A percentile compares a stretch with the other conserved stretches of the same genome.
phyloP scores from a whole-genome alignment of 2,329 filamentous ascomycete species.

The Drechslerella coelobrocha region DNA sequence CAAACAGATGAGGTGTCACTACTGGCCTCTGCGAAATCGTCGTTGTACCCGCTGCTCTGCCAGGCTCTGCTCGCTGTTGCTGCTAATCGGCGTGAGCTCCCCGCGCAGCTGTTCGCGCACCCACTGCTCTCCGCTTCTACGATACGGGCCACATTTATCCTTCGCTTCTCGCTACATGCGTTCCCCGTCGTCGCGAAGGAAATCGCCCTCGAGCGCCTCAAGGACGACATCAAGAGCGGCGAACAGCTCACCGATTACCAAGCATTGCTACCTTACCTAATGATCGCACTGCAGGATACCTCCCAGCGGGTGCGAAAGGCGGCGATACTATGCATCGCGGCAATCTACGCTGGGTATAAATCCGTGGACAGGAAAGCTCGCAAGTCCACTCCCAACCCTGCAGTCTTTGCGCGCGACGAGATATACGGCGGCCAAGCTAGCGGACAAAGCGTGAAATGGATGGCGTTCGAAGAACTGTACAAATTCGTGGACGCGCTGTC shows the following conservation, averaged over 20 bases:
- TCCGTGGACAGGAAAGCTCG: conserved; percentile 49
- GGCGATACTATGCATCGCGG: conserved; percentile 66
- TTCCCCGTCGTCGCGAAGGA: conserved; percentile 70
- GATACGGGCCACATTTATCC: conserved; percentile 65
- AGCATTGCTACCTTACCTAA: conserved; percentile 78
- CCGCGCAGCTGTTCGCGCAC: conserved; percentile 48
- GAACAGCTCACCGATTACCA: conserved; percentile 70
- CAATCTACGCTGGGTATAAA: conserved; percentile 61
- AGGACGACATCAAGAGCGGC: conserved; percentile 48
- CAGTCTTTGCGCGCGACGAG: conserved; percentile 37
- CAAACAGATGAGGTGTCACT: conserved; percentile 55
- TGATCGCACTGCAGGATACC: conserved; percentile 76
- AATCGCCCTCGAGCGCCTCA: conserved; percentile 71
- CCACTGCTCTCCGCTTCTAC: conserved; percentile 56
- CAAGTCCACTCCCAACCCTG: conserved; percentile 19
- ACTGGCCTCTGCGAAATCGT: conserved; percentile 49
- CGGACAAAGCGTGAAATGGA: conserved; percentile 64
- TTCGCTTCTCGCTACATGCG: conserved; percentile 47
- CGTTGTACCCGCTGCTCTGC: conserved; percentile 25
- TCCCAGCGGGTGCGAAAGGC: conserved; percentile 78
- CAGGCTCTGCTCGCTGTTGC: conserved; percentile 38
- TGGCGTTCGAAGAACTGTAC: conserved; percentile 66
- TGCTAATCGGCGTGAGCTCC: conserved; percentile 25
- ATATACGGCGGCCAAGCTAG: conserved; percentile 57
- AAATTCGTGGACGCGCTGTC: conserved; percentile 72